Conservation (phyloP, 2,329 filamentous ascomycete genomes). For the Calonectria hongkongensis region DNA sequence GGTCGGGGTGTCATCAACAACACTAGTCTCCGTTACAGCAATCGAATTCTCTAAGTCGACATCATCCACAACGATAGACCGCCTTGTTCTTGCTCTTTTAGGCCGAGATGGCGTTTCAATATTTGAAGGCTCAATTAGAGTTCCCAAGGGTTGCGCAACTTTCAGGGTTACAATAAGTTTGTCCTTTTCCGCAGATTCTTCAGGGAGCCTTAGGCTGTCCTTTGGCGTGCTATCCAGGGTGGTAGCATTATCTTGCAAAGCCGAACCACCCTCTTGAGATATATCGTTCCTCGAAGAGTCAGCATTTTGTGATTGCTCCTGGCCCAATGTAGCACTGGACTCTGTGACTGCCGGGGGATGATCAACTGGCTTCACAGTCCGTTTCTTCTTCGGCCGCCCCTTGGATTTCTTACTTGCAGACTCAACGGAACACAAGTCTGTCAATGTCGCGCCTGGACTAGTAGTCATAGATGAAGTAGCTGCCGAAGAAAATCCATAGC, state of each 20-base stretch:
- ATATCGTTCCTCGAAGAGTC: background rate
- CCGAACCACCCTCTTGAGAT: background rate
- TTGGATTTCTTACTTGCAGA: slow-evolving; percentile 49
- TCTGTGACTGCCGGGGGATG: background rate
- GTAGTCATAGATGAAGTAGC: slow-evolving; percentile 26
- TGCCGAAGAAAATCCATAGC: slow-evolving; percentile 47
- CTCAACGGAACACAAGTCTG: slow-evolving; percentile 53
- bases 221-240: background rate
- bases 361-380: background rate
- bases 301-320: background rate
- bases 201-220: background rate
- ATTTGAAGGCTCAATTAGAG: slow-evolving; percentile 1
- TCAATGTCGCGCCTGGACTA: slow-evolving; percentile 46
- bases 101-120: background rate
- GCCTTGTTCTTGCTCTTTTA: slow-evolving; percentile 5
- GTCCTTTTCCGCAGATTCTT: background rate
- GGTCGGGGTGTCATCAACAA: slow-evolving; percentile 34
- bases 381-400: slow-evolving; percentile 52
- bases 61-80: slow-evolving; percentile 24
- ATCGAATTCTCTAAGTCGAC: slow-evolving; percentile 6
- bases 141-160: slow-evolving; percentile 11
- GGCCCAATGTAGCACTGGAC: background rate
- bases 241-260: background rate
- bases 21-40: background rate
- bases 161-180: slow-evolving; percentile 30